Evolutionary conservation across 2,329 filamentous ascomycete species (phyloP).

Genomic region (Aspergillus sclerotialis): DNA sequence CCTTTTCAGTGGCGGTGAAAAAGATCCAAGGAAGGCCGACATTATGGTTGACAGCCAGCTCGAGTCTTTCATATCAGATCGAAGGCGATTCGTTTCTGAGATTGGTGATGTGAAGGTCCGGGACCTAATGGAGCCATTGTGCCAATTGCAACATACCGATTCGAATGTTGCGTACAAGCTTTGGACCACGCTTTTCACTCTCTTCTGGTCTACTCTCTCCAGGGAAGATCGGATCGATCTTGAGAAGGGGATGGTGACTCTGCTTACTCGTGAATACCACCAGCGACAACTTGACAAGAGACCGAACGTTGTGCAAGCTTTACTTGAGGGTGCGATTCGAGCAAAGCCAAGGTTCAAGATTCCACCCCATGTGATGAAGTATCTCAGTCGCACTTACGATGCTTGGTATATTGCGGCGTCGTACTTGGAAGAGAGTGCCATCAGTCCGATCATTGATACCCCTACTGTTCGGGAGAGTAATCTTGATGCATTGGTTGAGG

Average conservation of each 20-base stretch:
- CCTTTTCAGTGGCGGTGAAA: conserved; percentile 65
- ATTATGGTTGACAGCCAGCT: conserved; percentile 75
- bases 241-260: conserved; percentile 80
- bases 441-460: conserved; percentile 78
- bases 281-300: conserved; percentile 88
- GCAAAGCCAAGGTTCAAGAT: conserved; percentile 84
- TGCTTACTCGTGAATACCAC: conserved; percentile 94
- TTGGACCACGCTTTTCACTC: conserved; percentile 85
- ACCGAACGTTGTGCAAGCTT: conserved; percentile 88
- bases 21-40: conserved; percentile 56
- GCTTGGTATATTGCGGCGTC: conserved; percentile 93
- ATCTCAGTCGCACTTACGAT: conserved; percentile 86
- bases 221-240: conserved; percentile 86
- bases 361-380: conserved; percentile 93
- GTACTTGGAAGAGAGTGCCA: conserved; percentile 82
- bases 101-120: conserved; percentile 78
- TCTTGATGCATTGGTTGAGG: conserved; percentile 86
- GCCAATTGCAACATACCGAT: conserved; percentile 88
- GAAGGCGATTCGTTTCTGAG: conserved; percentile 77
- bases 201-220: conserved; percentile 84
- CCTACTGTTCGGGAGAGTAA: conserved; percentile 84
- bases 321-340: conserved; percentile 80
- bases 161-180: conserved; percentile 74
- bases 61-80: conserved; percentile 68
- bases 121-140: conserved; percentile 83